Conservation (phyloP, 306 rosid species). For the Cucumis hystrix region DNA sequence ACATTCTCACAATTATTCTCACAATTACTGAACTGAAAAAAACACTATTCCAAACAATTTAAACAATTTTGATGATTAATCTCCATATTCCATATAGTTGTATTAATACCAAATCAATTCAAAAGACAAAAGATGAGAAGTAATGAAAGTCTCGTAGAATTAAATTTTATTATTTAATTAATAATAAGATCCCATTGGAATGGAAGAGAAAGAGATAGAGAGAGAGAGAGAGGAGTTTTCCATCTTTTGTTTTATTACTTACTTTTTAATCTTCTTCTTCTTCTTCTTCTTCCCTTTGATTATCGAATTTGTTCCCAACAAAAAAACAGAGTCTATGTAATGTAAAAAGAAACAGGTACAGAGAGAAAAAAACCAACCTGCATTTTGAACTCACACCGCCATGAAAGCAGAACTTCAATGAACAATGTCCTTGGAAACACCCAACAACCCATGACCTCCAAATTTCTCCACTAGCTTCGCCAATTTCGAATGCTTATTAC, state of each 20-base stretch:
- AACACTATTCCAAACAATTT: too few species aligned
- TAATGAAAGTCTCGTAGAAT: not conserved
- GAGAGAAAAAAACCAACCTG: not conserved
- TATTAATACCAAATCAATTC: too few species aligned
- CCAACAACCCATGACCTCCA: not conserved
- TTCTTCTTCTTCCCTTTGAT: too few species aligned
- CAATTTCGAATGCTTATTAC: constrained; percentile 19
- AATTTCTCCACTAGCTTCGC: constrained; percentile 13
- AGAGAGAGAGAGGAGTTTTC: not conserved
- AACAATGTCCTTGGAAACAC: not conserved
- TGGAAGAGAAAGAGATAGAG: not conserved
- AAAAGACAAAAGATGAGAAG: not conserved
- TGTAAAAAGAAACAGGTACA: not conserved
- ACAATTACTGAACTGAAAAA: too few species aligned
- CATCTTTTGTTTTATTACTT: not conserved
- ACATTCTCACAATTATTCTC: too few species aligned
- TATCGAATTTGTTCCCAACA: not conserved
- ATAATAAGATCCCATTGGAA: not conserved
- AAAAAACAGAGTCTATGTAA: not conserved
- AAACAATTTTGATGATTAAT: too few species aligned
- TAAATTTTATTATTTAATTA: not conserved
- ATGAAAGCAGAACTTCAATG: not conserved
- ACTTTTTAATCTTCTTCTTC: not conserved
- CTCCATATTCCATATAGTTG: too few species aligned
- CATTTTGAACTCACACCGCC: not conserved